Conservation (phyloP, 2,329 filamentous ascomycete species). For the Myrmaecium sp. region DNA sequence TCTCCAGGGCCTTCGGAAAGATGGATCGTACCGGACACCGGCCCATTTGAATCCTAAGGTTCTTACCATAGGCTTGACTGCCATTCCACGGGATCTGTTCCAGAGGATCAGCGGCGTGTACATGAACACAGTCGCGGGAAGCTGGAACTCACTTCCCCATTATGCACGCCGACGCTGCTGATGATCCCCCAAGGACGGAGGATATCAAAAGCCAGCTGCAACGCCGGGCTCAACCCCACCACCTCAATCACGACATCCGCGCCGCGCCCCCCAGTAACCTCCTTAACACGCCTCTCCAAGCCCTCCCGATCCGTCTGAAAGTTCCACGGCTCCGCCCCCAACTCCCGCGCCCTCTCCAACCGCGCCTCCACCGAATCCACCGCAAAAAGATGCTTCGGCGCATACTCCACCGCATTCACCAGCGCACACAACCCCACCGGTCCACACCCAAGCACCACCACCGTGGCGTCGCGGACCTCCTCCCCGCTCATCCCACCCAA, state of each 20-base stretch:
- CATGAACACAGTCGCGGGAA: neutral
- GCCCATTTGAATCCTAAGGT: conserved; percentile 32
- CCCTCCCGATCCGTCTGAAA: conserved; percentile 50
- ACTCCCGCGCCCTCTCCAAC: conserved; percentile 50
- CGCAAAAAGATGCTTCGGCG: conserved; percentile 60
- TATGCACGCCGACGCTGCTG: conserved; percentile 31
- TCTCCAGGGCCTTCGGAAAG: conserved; percentile 29
- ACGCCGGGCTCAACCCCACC: conserved; percentile 30
- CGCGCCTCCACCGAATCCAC: conserved; percentile 63
- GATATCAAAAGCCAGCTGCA: conserved; percentile 31
- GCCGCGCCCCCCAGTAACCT: conserved; percentile 61
- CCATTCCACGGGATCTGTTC: conserved; percentile 28
- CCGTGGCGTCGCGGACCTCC: conserved; percentile 47
- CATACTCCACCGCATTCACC: conserved; percentile 57
- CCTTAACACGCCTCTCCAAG: conserved; percentile 51
- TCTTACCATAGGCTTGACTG: conserved; percentile 33
- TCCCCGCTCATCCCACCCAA: conserved; percentile 45
- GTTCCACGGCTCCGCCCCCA: conserved; percentile 74
- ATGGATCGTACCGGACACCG: conserved; percentile 33
- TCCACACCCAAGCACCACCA: conserved; percentile 72
- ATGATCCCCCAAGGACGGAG: conserved; percentile 33
- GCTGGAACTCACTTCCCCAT: conserved; percentile 16
- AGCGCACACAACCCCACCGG: conserved; percentile 66
- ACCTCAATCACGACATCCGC: conserved; percentile 62
- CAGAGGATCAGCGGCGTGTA: neutral